Conservation (phyloP, 1,284 basidiomycete genomes). For the Schizopora paradoxa region DNA sequence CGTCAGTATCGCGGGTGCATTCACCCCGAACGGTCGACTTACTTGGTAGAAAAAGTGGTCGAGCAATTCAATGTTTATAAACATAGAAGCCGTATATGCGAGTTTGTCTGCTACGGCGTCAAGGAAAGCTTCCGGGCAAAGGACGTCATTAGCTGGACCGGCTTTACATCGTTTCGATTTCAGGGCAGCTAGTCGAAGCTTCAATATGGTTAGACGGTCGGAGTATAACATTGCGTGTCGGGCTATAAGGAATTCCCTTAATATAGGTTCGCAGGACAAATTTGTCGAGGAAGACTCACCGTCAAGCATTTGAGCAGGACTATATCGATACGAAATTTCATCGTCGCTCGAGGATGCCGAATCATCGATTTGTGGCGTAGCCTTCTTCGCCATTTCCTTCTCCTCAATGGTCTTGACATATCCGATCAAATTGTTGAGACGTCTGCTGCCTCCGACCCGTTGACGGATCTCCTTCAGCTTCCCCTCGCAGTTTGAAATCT, state of each 20-base stretch:
- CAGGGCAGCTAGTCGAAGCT: conserved; percentile 78
- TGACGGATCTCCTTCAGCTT: conserved; percentile 84
- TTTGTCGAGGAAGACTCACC: conserved; percentile 46
- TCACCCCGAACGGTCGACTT: conserved; percentile 20
- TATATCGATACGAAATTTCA: conserved; percentile 79
- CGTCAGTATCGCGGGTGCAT: conserved; percentile 4
- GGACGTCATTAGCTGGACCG: conserved; percentile 80
- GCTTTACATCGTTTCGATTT: conserved; percentile 83
- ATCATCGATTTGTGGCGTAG: conserved; percentile 34
- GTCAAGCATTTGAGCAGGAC: conserved; percentile 84
- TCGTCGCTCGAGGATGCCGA: conserved; percentile 43
- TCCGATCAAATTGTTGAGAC: conserved; percentile 71
- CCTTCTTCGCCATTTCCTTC: conserved; percentile 66
- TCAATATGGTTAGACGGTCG: conserved; percentile 79
- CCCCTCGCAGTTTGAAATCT: conserved; percentile 78
- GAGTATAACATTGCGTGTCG: conserved; percentile 87
- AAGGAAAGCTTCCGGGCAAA: conserved; percentile 97
- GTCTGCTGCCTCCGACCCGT: conserved; percentile 80
- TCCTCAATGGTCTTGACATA: conserved; percentile 86
- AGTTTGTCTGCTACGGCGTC: conserved; percentile 97
- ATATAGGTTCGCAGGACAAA: conserved; percentile 13
- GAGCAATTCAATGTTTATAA: conserved; percentile 96
- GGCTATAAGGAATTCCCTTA: conserved; percentile 52
- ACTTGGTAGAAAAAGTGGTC: conserved; percentile 99
- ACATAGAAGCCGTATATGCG: conserved; percentile 94